A percentile compares a stretch with the other conserved stretches of the same genome.
phyloP scores from a whole-genome alignment of 257 asterid genomes.

The Solanum sparsipilum region DNA sequence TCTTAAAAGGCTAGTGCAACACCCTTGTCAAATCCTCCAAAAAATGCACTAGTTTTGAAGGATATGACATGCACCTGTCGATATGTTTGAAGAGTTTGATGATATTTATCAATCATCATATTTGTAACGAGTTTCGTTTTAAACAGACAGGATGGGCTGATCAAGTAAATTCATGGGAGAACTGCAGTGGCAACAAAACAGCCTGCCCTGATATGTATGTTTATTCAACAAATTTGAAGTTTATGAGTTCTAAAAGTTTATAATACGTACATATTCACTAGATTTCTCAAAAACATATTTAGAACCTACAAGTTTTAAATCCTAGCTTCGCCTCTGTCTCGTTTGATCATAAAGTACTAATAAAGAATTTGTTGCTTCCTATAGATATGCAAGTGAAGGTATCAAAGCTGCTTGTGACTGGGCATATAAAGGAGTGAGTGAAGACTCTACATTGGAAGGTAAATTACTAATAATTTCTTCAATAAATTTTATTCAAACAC shows the following conservation, averaged over 20 bases:
- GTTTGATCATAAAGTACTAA: not conserved
- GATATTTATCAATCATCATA: not conserved
- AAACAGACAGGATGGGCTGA: conserved; percentile 62
- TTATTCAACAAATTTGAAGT: not conserved
- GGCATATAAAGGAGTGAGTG: conserved; percentile 69
- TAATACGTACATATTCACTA: not conserved
- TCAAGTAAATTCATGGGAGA: conserved; percentile 63
- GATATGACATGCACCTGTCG: not conserved
- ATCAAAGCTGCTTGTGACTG: conserved; percentile 77
- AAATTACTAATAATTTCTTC: not conserved
- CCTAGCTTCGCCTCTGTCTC: not conserved
- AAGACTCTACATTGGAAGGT: conserved; percentile 65
- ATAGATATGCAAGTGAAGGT: conserved; percentile 76
- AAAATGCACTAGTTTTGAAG: not conserved
- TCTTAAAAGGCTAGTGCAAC: not conserved
- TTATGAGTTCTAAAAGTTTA: not conserved
- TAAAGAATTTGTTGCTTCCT: not conserved
- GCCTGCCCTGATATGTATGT: conserved; percentile 69
- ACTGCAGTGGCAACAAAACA: conserved; percentile 34
- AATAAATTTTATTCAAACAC: not conserved
- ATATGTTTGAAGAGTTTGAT: not conserved
- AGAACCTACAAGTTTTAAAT: not conserved
- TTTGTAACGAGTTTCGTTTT: not conserved
- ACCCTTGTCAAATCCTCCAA: not conserved
- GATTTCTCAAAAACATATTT: not conserved